Conservation (phyloP, 352 stramenopile genomes). For the Pythium dissimile region DNA sequence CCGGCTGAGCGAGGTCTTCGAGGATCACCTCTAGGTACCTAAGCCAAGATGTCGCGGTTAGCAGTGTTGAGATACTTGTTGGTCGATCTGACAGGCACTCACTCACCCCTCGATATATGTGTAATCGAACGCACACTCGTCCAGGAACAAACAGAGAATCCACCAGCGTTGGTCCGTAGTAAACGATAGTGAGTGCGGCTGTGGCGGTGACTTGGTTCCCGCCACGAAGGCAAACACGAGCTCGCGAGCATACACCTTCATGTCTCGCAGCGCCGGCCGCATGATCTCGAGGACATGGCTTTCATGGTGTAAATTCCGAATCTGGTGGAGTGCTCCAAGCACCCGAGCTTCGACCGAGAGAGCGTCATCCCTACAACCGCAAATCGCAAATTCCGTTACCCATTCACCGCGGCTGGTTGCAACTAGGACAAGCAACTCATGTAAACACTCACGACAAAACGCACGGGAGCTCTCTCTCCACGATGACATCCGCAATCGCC, state of each 20-base stretch:
- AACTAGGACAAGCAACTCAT: neutral
- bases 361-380: neutral
- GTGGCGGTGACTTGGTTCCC: neutral
- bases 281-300: neutral
- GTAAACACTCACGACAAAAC: too few relatives aligned
- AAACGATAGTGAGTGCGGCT: neutral
- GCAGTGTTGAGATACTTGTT: too few relatives aligned
- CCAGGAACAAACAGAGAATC: constrained; percentile 33
- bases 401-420: neutral
- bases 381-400: neutral
- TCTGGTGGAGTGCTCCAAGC: neutral
- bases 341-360: neutral
- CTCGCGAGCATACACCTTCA: constrained; percentile 22
- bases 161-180: constrained; percentile 1
- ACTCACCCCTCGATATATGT: constrained; percentile 35
- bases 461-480: neutral
- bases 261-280: neutral
- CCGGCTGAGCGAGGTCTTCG: constrained; percentile 27
- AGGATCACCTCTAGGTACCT: constrained; percentile 35
- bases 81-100: neutral
- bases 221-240: constrained; percentile 20
- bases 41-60: neutral
- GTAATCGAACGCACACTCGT: constrained; percentile 36
- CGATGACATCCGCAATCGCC: constrained; percentile 7
- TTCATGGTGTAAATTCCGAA: neutral